Base-by-base conservation (phyloP, 352 stramenopile species). In the Chrysophaeum taylorii region DNA sequence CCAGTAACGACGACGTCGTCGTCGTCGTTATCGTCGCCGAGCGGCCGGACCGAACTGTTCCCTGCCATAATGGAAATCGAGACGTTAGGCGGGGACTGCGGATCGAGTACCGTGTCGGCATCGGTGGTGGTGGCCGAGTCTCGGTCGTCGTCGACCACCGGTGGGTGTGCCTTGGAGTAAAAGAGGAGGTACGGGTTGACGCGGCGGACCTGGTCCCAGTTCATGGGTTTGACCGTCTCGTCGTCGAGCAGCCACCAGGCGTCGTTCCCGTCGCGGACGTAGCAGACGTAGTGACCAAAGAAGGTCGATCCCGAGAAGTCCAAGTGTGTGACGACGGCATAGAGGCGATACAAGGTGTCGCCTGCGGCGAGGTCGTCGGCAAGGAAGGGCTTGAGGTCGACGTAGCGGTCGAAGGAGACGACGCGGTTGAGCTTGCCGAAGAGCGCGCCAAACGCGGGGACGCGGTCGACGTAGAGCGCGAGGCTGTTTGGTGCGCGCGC, bases 201-300 rank as follows among this genome's bases (percentile, higher is more conserved):
- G 57, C 18, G 1, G 1, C 23, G 1, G 33, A 66, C 57, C 2
- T 41, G 5, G 31, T 42, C 57, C 57, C 57, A 66, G 33, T 27
- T n/a, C 5, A 23, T 5, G 2, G 14, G 31, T 1, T 2, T 23
- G 12, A 66, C 57, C 12, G 33, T 15, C 5, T 42, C 57, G 36
- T 66, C 57, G 36, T 66, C 57, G 2, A 66, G 27, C 2, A 43
- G 23, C 57, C 57, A 66, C 57, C 57, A 66, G 12, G 14, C 1
- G 12, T 23, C 57, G 5, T 27, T 27, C 5, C 9, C 27, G 57
- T 66, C 57, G 5, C 27, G 14, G 12, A 45, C 35, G 57, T 66
- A 43, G 57, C 57, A 66, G 57, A 66, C 23, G 57, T 66, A 66
- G 36, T 66, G 57, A 2, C 57, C 57, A 25, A 66, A 66, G 36